These are phyloP conservation scores for Monilinia fructicola DNA, from an alignment of 2,329 filamentous ascomycete genomes.

Conservation along the genomic window DNA sequence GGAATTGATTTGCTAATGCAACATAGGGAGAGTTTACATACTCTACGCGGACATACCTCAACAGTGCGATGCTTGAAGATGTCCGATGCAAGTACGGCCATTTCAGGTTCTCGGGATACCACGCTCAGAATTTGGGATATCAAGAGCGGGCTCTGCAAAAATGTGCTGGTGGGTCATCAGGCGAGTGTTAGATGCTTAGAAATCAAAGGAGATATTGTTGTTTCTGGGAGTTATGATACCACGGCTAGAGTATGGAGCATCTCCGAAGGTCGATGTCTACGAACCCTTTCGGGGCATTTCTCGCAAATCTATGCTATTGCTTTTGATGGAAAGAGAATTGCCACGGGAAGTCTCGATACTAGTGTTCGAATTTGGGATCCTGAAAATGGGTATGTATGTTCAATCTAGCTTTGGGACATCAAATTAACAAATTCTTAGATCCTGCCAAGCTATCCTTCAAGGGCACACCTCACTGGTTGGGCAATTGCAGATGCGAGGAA, in stretches of 20 bases:
- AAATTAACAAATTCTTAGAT: constrained; percentile 40
- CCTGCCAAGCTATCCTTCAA: constrained; percentile 81
- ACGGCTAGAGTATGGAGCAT: constrained; percentile 98
- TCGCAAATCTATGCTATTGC: constrained; percentile 99
- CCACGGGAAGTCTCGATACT: constrained; percentile 93
- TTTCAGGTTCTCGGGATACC: constrained; percentile 93
- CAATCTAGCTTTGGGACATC: constrained; percentile 30
- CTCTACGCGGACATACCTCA: constrained; percentile 89
- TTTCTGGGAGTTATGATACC: constrained; percentile 98
- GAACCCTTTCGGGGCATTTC: constrained; percentile 90
- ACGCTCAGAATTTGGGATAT: constrained; percentile 96
- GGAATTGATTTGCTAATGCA: constrained; percentile 33
- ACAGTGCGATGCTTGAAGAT: constrained; percentile 97
- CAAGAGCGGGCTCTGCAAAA: constrained; percentile 79
- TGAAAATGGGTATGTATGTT: constrained; percentile 66
- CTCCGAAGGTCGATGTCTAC: constrained; percentile 86
- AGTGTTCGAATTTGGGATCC: constrained; percentile 98
- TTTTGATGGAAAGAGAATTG: constrained; percentile 90
- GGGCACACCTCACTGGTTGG: constrained; percentile 96
- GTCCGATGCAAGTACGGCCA: constrained; percentile 90
- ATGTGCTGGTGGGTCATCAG: constrained; percentile 90
- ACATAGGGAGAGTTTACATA: constrained; percentile 69
- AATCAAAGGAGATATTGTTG: constrained; percentile 93
- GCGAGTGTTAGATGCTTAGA: constrained; percentile 93
- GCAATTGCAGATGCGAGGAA: constrained; percentile 91